A percentile compares a stretch with the other conserved stretches of the same genome.
phyloP scores from a whole-genome alignment of 2,329 filamentous ascomycete species.

The Exophiala phaeomuriformis region DNA sequence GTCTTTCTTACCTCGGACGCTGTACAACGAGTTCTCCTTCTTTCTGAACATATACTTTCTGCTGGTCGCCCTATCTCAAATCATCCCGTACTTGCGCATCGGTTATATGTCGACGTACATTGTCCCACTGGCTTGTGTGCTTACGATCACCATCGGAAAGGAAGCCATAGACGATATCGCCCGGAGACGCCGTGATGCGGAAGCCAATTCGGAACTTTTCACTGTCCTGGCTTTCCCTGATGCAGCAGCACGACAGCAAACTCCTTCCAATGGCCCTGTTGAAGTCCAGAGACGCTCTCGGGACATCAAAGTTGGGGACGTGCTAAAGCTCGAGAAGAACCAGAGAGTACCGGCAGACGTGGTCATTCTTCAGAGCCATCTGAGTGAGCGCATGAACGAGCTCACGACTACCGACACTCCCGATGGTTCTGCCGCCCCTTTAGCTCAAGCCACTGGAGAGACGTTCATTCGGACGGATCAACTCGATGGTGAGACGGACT shows the following conservation, averaged over 20 bases:
- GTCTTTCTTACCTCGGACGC: constrained; percentile 85
- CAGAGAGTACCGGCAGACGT: constrained; percentile 92
- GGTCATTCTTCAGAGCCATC: constrained; percentile 77
- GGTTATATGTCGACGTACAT: constrained; percentile 94
- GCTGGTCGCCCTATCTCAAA: constrained; percentile 86
- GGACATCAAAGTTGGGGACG: constrained; percentile 87
- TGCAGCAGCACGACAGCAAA: constrained; percentile 17
- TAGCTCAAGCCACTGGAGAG: constrained; percentile 51
- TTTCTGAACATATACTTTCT: constrained; percentile 99
- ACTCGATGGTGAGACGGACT: constrained; percentile 94
- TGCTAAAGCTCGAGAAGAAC: constrained; percentile 86
- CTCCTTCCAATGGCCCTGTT: constrained; percentile 28
- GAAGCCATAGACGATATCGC: constrained; percentile 92
- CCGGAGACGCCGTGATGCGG: constrained; percentile 74
- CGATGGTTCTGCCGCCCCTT: constrained; percentile 8
- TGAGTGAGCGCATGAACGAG: constrained; percentile 44
- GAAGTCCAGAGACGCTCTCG: constrained; percentile 75
- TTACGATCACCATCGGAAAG: constrained; percentile 87
- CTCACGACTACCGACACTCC: constrained; percentile 28
- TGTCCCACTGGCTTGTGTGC: constrained; percentile 82
- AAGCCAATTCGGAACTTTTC: constrained; percentile 90
- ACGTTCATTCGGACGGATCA: constrained; percentile 97
- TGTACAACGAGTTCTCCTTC: constrained; percentile 99
- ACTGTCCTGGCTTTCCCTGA: constrained; percentile 60
- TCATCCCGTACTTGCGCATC: constrained; percentile 80